A percentile compares a stretch with the other conserved stretches of the same genome.
Conservation (phyloP, 2,329 filamentous ascomycete genomes). For the Sphaerulina musiva region DNA sequence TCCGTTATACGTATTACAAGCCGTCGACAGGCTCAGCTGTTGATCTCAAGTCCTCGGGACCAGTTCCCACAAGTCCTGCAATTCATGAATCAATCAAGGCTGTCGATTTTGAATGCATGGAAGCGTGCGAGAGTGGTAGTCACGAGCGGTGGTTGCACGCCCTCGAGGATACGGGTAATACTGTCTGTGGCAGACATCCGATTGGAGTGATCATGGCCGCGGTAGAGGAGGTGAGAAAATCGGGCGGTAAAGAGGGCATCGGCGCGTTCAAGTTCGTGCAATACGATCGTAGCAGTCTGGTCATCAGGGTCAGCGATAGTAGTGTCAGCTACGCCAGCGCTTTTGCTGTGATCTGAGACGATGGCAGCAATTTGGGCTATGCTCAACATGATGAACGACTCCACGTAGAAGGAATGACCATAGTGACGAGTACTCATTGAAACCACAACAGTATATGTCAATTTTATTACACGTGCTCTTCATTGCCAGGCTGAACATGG, state of each 20-base stretch:
- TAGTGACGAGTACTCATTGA: no score
- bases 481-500: no score
- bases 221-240: conserved; percentile 55
- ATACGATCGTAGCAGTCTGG: conserved; percentile 80
- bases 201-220: conserved; percentile 91
- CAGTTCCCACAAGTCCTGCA: conserved; percentile 41
- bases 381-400: no score
- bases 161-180: conserved; percentile 70
- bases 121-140: conserved; percentile 69
- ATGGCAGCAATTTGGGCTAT: no score
- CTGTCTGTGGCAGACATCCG: conserved; percentile 88
- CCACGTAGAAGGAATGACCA: no score
- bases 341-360: conserved; percentile 62
- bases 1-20: conserved; percentile 76
- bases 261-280: conserved; percentile 65
- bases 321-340: conserved; percentile 95
- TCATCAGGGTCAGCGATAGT: conserved; percentile 60
- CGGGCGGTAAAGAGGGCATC: conserved; percentile 21
- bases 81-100: conserved; percentile 81
- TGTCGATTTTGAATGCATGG: conserved; percentile 76
- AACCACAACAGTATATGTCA: no score
- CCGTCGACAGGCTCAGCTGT: conserved; percentile 40
- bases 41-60: conserved; percentile 39
- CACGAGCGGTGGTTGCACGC: conserved; percentile 65
- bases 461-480: no score